These are phyloP conservation scores for Asterella californica DNA, from an alignment of 225 moss, liverwort and hornwort genomes.

Conservation along the genomic window DNA sequence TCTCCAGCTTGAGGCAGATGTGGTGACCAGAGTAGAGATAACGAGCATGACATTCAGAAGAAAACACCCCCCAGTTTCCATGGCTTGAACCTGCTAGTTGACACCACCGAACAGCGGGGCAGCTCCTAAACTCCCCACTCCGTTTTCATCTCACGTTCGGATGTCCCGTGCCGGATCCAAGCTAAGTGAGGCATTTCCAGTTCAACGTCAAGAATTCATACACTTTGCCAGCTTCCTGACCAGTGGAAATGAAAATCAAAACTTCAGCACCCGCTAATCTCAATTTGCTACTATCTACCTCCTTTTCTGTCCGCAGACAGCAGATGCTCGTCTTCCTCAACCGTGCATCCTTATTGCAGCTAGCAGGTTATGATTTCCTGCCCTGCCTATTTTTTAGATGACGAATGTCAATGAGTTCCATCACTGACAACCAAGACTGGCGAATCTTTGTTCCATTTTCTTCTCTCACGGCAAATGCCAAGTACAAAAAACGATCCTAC, in stretches of 20 bases:
- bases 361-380: background rate
- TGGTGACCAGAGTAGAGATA: background rate
- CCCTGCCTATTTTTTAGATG: background rate
- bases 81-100: background rate
- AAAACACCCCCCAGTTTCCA: slow-evolving; percentile 6
- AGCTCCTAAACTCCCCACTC: background rate
- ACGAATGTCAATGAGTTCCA: slow-evolving; percentile 1
- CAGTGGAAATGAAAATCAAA: background rate
- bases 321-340: background rate
- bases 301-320: background rate
- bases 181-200: background rate
- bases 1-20: slow-evolving; percentile 23
- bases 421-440: background rate
- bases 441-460: background rate
- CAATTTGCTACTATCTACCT: background rate
- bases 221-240: background rate
- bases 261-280: background rate
- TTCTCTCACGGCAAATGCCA: background rate
- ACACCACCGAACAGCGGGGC: background rate
- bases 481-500: background rate
- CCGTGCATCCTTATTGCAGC: background rate
- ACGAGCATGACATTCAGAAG: slow-evolving; percentile 6
- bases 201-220: background rate
- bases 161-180: background rate
- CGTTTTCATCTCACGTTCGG: background rate